These are phyloP conservation scores for Polychytrium aggregatum DNA, from an alignment of 192 early-diverging fungal species.

Conservation along the genomic window DNA sequence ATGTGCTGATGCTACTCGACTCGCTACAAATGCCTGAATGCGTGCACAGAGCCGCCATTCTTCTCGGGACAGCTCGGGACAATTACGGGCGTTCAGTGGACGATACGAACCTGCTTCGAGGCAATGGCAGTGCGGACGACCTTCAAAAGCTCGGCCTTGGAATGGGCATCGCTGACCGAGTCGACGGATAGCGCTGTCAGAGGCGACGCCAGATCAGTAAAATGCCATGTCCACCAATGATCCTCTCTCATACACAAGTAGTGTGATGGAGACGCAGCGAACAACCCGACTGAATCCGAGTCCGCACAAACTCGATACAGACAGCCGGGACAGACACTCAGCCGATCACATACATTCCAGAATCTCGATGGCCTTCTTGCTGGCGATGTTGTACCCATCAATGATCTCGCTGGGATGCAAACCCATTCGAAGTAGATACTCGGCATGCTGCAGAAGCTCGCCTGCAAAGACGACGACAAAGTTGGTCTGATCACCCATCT, in stretches of 20 bases:
- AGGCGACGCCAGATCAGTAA: conserved; percentile 1
- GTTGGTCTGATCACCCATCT: conserved; percentile 94
- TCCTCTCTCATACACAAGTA: too few relatives aligned
- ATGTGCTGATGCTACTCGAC: too few relatives aligned
- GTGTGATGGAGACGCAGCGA: too few relatives aligned
- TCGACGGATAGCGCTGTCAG: conserved; percentile 54
- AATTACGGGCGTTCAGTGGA: too few relatives aligned
- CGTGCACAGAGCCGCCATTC: too few relatives aligned
- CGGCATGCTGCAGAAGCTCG: conserved; percentile 89
- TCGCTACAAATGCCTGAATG: too few relatives aligned
- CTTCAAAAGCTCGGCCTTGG: conserved; percentile 54
- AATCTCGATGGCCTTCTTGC: conserved; percentile 68
- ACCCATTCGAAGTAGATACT: conserved; percentile 85
- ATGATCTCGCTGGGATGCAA: conserved; percentile 90
- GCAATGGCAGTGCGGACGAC: conserved; percentile 70
- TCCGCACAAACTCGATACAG: too few relatives aligned
- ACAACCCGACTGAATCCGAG: too few relatives aligned
- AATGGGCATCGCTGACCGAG: conserved; percentile 29
- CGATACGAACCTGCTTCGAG: conserved; percentile 57
- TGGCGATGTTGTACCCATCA: conserved; percentile 84
- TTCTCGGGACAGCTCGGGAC: too few relatives aligned
- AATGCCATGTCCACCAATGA: neutral
- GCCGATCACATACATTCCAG: conserved; percentile 55
- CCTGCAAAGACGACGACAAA: conserved; percentile 89
- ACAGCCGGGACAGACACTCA: too few relatives aligned